These are phyloP conservation scores for Aspergillus campestris DNA, from an alignment of 495 filamentous ascomycete species.

Conservation along the genomic window DNA sequence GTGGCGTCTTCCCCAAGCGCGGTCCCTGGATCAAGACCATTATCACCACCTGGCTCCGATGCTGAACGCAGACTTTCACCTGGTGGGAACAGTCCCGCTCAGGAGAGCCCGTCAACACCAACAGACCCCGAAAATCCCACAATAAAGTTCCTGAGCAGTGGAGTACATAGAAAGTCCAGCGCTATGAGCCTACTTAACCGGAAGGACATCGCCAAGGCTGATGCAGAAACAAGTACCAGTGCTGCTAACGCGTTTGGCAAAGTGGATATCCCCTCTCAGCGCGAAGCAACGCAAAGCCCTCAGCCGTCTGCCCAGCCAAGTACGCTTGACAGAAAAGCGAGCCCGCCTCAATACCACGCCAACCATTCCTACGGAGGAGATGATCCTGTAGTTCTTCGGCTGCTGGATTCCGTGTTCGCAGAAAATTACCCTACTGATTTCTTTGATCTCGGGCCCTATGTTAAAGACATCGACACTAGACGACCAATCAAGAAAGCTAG, in stretches of 20 bases:
- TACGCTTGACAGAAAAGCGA: slow-evolving; percentile 21
- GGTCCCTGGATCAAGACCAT: slow-evolving; percentile 27
- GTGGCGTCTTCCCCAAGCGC: slow-evolving; percentile 32
- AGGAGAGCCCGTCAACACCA: slow-evolving; percentile 31
- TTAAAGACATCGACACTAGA: slow-evolving; percentile 58
- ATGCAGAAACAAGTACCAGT: slow-evolving; percentile 75
- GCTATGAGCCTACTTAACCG: slow-evolving; percentile 76
- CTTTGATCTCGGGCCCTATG: slow-evolving; percentile 63
- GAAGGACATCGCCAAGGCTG: slow-evolving; percentile 69
- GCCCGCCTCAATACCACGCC: slow-evolving; percentile 30
- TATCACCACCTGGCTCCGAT: slow-evolving; percentile 34
- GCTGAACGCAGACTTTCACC: slow-evolving; percentile 15
- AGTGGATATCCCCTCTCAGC: slow-evolving; percentile 59
- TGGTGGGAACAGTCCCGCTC: slow-evolving; percentile 21
- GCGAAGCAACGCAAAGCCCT: slow-evolving; percentile 13
- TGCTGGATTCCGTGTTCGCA: slow-evolving; percentile 81
- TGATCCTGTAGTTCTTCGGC: slow-evolving; percentile 76
- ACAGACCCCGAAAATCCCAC: slow-evolving; percentile 28
- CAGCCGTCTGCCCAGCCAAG: slow-evolving; percentile 24
- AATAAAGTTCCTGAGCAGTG: slow-evolving; percentile 17
- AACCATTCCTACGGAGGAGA: slow-evolving; percentile 76
- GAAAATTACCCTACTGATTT: slow-evolving; percentile 82
- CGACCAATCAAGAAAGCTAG: slow-evolving; percentile 55
- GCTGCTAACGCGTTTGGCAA: slow-evolving; percentile 78
- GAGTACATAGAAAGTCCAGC: slow-evolving; percentile 57